These are phyloP conservation scores for Madurella mycetomatis DNA, from an alignment of 2,329 filamentous ascomycete genomes.

Conservation along the genomic window DNA sequence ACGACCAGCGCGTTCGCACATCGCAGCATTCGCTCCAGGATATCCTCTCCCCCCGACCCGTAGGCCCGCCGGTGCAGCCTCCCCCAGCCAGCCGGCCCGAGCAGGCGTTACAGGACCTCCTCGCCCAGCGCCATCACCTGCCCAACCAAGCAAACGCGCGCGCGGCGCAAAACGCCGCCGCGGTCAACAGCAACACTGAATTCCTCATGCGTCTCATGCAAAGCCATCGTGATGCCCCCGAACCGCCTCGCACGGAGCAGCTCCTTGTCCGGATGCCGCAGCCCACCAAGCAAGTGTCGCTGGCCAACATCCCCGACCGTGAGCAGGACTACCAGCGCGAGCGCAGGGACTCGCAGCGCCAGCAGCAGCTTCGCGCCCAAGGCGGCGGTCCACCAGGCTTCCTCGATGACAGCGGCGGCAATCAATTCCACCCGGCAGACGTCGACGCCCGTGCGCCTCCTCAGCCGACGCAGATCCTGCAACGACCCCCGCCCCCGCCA, in stretches of 20 bases:
- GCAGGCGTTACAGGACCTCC: slow-evolving; percentile 58
- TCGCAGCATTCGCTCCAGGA: slow-evolving; percentile 46
- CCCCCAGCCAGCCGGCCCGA: slow-evolving; percentile 48
- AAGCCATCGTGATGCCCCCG: slow-evolving; percentile 43
- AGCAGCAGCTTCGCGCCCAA: slow-evolving; percentile 42
- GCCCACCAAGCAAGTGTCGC: slow-evolving; percentile 46
- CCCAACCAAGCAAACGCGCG: slow-evolving; percentile 47
- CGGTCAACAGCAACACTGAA: slow-evolving; percentile 64
- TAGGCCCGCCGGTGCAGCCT: slow-evolving; percentile 40
- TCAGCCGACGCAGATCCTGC: slow-evolving; percentile 54
- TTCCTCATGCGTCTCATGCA: slow-evolving; percentile 84
- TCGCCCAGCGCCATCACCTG: slow-evolving; percentile 54
- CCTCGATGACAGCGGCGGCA: slow-evolving; percentile 38
- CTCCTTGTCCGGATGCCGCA: slow-evolving; percentile 50
- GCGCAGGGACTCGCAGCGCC: slow-evolving; percentile 34
- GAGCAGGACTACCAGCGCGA: slow-evolving; percentile 46
- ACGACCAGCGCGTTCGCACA: slow-evolving; percentile 40
- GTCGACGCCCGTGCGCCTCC: slow-evolving; percentile 42
- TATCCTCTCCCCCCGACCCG: slow-evolving; percentile 47
- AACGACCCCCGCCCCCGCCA: slow-evolving; percentile 57
- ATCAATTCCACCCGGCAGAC: slow-evolving; percentile 47
- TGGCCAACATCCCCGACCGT: slow-evolving; percentile 44
- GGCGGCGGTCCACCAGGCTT: slow-evolving; percentile 46
- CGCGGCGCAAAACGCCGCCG: slow-evolving; percentile 39
- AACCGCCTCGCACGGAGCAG: slow-evolving; percentile 50